Base-by-base conservation (phyloP, 352 stramenopile genomes). In the Globisporangium splendens region DNA sequence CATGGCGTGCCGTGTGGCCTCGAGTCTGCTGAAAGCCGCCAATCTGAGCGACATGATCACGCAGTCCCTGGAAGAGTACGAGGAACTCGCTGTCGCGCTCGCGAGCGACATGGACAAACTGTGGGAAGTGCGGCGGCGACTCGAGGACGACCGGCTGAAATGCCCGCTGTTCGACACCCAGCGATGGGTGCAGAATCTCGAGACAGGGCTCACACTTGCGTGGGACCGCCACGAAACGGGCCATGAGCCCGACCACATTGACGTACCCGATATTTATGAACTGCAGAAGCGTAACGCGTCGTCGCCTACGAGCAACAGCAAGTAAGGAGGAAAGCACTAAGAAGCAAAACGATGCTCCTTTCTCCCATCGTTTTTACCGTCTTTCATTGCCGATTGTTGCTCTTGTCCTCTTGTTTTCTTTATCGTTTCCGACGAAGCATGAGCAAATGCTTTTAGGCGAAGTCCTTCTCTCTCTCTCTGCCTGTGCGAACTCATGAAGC, bases 1-100 rank as follows among this genome's bases (percentile, higher is more conserved):
- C 48, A 96, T 98, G 87, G 84, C 87, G 1, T 89, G 76, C 4
- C 85, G 93, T 44, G 88, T 98, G 4, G 89, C 88, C 11, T 88
- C 86, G 18, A 96, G 80, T 72, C 61, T 98, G 35, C 63, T 97
- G 17, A 79, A 82, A 5, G 79, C 83, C 0, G 86, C 83, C 10
- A 89, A 91, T 46, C 69, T 97, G 50, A 66, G 66, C 12, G 81
- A 97, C 47, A 65, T 97, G 8, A 86, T 98, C 52, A 83, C 82
- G 6, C 66, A 61, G 35, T 73, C 79, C 18, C 65, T 91, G 12
- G 73, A 91, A 28, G 81, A 92, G 65, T 98, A 98, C 69, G 93
- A 98, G 55, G 88, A 98, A 54, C 60, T 96, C 15, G 91, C 91
- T 0, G 90, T 98, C 12, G 61, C 77, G 22, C 75, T 98, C 17